These are phyloP conservation scores for Jacaranda copaia DNA, from an alignment of 257 asterid species.

Conservation along the genomic window DNA sequence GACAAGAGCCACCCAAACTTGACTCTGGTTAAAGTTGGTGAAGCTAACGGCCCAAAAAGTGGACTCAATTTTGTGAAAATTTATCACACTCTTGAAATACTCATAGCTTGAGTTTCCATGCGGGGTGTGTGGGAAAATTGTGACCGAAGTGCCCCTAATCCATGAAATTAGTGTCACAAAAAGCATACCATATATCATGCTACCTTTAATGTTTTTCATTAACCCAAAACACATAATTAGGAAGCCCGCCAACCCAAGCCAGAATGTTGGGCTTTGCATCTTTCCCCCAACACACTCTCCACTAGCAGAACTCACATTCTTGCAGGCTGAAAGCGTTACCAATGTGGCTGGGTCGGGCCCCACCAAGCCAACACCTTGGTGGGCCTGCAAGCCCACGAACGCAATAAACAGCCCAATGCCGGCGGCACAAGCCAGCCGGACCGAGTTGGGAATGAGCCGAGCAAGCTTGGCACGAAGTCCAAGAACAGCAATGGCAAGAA, in stretches of 20 bases:
- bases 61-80: constrained; percentile 68
- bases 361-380: constrained; percentile 71
- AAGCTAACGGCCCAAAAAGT: constrained; percentile 66
- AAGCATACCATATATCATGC: constrained; percentile 82
- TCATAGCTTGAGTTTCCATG: constrained; percentile 60
- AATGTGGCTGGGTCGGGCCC: constrained; percentile 69
- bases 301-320: constrained; percentile 40
- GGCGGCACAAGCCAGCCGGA: constrained; percentile 64
- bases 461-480: constrained; percentile 84
- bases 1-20: constrained; percentile 72
- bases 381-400: constrained; percentile 72
- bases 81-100: constrained; percentile 63
- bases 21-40: constrained; percentile 51
- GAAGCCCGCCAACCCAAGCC: constrained; percentile 73
- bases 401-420: constrained; percentile 84
- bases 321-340: constrained; percentile 61
- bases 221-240: constrained; percentile 64
- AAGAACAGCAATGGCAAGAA: constrained; percentile 61
- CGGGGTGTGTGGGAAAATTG: constrained; percentile 66
- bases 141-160: constrained; percentile 71
- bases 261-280: constrained; percentile 79
- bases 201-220: constrained; percentile 72
- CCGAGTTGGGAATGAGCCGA: constrained; percentile 61
- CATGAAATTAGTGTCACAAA: constrained; percentile 74
- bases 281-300: constrained; percentile 69